A percentile compares a stretch with the other conserved stretches of the same genome.
Conservation (phyloP, 805 yeast genomes). For the Candida sphagnicola region DNA sequence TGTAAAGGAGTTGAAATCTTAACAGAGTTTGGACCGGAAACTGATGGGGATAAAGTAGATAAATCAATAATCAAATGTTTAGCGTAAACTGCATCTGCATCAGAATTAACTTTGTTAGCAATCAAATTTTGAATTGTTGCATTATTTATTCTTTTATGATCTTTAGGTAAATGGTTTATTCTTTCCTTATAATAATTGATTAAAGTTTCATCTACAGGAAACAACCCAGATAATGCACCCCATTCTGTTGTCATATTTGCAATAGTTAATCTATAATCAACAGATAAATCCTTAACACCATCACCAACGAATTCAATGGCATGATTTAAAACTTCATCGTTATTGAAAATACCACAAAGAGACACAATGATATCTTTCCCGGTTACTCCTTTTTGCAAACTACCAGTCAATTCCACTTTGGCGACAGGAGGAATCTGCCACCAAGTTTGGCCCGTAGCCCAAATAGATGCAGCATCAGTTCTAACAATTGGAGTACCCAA, state of each 20-base stretch:
- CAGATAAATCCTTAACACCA: constrained; percentile 61
- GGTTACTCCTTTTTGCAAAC: constrained; percentile 79
- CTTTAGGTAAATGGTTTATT: constrained; percentile 57
- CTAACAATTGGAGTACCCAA: constrained; percentile 97
- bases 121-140: constrained; percentile 52
- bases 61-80: constrained; percentile 83
- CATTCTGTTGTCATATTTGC: constrained; percentile 99
- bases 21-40: constrained; percentile 97
- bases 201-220: constrained; percentile 87
- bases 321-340: constrained; percentile 89
- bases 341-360: constrained; percentile 87
- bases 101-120: constrained; percentile 49
- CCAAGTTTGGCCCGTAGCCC: constrained; percentile 99
- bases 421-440: constrained; percentile 99
- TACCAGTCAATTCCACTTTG: constrained; percentile 78
- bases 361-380: constrained; percentile 98
- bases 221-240: constrained; percentile 96
- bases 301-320: constrained; percentile 93
- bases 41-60: constrained; percentile 75
- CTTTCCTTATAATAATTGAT: constrained; percentile 70
- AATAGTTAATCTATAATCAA: constrained; percentile 85
- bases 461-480: constrained; percentile 97
- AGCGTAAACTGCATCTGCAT: constrained; percentile 79
- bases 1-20: constrained; percentile 79
- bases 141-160: constrained; percentile 79